Conservation (phyloP, 2,329 filamentous ascomycete genomes). For the Xylariaceae sp. region DNA sequence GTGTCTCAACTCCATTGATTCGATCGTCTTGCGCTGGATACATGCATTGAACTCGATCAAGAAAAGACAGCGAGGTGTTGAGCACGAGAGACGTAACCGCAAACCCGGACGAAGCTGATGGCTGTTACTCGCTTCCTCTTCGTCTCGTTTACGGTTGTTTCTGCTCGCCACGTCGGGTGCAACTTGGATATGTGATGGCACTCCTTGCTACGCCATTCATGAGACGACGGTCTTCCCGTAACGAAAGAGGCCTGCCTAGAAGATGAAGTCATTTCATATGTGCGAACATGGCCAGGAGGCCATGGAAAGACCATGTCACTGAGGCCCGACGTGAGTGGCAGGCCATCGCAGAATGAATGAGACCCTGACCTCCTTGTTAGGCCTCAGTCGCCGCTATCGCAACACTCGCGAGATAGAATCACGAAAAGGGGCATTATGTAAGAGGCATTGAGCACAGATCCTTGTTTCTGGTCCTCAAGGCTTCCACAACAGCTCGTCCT, state of each 20-base stretch:
- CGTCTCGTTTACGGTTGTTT: too few species aligned
- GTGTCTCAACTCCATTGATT: constrained; percentile 13
- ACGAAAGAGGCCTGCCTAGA: background rate
- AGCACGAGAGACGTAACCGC: background rate
- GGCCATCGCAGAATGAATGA: background rate
- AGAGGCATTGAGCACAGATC: background rate
- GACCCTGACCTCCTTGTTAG: background rate
- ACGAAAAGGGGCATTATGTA: background rate
- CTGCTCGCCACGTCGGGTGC: too few species aligned
- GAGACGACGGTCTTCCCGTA: background rate
- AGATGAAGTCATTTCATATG: background rate
- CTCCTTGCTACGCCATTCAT: background rate
- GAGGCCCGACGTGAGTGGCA: background rate
- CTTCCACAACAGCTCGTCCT: constrained; percentile 22
- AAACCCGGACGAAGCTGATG: constrained; percentile 1
- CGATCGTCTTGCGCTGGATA: constrained; percentile 14
- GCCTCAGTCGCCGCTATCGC: background rate
- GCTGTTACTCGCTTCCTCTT: background rate
- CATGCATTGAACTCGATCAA: constrained; percentile 18
- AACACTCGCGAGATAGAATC: background rate
- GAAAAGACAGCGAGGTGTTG: constrained; percentile 2
- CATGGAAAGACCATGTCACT: background rate
- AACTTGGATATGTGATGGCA: background rate
- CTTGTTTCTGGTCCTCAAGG: background rate
- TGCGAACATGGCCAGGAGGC: background rate